Conservation (phyloP, 1,284 basidiomycete species). For the Malassezia restricta region DNA sequence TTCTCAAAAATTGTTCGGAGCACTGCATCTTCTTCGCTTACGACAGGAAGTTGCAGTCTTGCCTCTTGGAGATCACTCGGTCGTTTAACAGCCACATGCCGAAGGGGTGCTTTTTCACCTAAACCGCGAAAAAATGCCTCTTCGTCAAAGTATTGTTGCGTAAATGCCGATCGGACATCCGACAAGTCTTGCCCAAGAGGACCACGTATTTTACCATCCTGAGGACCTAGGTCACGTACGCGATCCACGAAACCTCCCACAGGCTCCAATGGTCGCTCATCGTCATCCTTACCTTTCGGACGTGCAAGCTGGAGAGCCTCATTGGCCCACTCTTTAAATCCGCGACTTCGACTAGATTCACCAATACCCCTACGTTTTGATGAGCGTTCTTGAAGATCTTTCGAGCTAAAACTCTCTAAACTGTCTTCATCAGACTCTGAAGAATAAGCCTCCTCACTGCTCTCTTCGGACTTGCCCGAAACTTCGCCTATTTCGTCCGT, state of each 20-base stretch:
- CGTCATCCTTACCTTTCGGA: neutral
- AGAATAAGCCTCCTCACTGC: slow-evolving; percentile 13
- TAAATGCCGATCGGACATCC: slow-evolving; percentile 25
- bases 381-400: neutral
- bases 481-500: slow-evolving; percentile 12
- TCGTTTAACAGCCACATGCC: slow-evolving; percentile 16
- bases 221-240: slow-evolving; percentile 34
- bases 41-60: slow-evolving; percentile 71
- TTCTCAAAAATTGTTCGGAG: slow-evolving; percentile 82
- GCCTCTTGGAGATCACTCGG: slow-evolving; percentile 44
- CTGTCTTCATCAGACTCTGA: slow-evolving; percentile 13
- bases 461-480: neutral
- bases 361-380: slow-evolving; percentile 17
- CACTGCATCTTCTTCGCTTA: slow-evolving; percentile 84
- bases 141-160: slow-evolving; percentile 20
- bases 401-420: slow-evolving; percentile 5
- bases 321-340: slow-evolving; percentile 44
- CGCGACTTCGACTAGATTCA: slow-evolving; percentile 22
- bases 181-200: slow-evolving; percentile 29
- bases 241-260: slow-evolving; percentile 32
- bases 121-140: neutral
- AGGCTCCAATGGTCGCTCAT: slow-evolving; percentile 22
- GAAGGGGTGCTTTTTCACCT: neutral
- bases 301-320: slow-evolving; percentile 28
- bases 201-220: slow-evolving; percentile 40